Evolutionary conservation across 176 grass and related monocot species (phyloP), one percentile per base, ranked within the genome.

Genomic region (Eleusine coracana): DNA sequence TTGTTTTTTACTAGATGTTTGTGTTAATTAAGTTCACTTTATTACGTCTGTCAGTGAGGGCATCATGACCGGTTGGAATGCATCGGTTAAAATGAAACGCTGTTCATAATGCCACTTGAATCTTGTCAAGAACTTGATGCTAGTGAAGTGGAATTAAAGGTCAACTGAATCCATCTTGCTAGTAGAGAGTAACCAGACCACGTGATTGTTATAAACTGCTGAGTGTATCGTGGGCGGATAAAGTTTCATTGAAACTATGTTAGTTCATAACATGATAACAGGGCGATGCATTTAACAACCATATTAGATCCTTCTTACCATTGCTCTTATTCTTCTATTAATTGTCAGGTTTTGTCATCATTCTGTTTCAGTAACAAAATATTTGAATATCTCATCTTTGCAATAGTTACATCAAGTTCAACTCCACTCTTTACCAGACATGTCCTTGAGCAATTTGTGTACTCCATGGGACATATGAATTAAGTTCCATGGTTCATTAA

Each of bases 21-120:
- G 28, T 82, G 58, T 46, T 46, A 75, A 44, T 10, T 75, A 71
- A 77, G 28, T 72, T 78, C 67, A 77, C 21, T 59, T 23, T 10
- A 25, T 59, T 23, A 59, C 23, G n/a, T 23, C 3, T 7, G 6
- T 10, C 7, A 21, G 6, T 13, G n/a, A 25, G 18, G 18, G 28
- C 21, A 70, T 34, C 2, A 52, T 49, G 10, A 55, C 51, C 27
- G 1, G 50, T 23, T 39, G 64, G 15, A 62, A 64, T 36, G n/a
- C 2, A 6, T 0, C 1, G 5, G 8, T 81, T 10, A 75, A 48
- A 74, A 56, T 18, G 7, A 80, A 66, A 39, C 44, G 7, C 9
- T 49, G 0, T 31, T 14, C 18, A 8, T 17, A 44, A 34, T 58
- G 16, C 1, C 64, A 59, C 38, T 63, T 39, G 61, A 68, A 81